Conservation (phyloP, 169 alveolate genomes). For the Plasmodium sp. region DNA sequence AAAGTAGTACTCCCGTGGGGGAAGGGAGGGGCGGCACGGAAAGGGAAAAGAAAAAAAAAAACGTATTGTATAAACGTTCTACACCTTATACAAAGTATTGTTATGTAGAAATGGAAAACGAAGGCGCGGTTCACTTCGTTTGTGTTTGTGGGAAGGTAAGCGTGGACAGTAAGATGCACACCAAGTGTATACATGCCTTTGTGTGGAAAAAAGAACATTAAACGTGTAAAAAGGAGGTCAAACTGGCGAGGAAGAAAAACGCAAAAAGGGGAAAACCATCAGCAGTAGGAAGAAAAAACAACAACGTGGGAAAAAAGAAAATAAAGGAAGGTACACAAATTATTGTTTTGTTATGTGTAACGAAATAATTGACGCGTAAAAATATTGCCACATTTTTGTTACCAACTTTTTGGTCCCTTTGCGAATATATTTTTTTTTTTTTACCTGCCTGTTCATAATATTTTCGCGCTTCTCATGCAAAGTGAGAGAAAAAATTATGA, state of each 20-base stretch:
- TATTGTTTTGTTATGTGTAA: neutral
- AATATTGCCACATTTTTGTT: neutral
- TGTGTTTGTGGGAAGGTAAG: neutral
- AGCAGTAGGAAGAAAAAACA: neutral
- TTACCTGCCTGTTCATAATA: neutral
- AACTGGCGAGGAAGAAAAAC: neutral
- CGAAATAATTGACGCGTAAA: neutral
- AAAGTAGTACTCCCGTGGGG: neutral
- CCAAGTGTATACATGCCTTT: neutral
- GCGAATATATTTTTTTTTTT: neutral
- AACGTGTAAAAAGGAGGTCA: neutral
- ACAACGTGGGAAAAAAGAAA: neutral
- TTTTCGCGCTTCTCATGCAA: neutral
- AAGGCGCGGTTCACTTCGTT: neutral
- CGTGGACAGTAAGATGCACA: neutral
- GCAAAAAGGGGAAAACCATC: neutral
- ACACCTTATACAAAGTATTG: neutral
- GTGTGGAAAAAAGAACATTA: neutral
- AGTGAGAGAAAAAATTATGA: neutral
- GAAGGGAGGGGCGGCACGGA: neutral
- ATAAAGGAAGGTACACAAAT: neutral
- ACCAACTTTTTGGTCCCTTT: neutral
- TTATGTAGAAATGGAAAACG: neutral
- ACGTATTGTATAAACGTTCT: neutral
- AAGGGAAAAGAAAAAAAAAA: neutral